Conservation (phyloP, 306 rosid genomes). For the Glycine soja region DNA sequence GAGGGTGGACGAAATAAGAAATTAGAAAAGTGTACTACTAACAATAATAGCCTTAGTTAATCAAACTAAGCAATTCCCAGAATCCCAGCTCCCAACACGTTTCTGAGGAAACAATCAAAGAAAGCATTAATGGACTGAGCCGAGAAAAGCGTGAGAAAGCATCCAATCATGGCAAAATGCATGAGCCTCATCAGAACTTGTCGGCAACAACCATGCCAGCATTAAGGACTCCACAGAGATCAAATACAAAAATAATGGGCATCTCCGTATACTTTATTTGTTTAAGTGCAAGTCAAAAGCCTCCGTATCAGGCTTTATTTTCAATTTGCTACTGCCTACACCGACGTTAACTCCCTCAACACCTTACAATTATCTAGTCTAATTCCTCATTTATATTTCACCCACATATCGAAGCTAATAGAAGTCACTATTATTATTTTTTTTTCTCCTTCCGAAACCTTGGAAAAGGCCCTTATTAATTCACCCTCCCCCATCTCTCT, state of each 20-base stretch:
- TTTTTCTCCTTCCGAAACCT: slow-evolving; percentile 46
- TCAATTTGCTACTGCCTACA: slow-evolving; percentile 52
- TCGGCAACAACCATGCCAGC: slow-evolving; percentile 56
- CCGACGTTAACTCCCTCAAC: slow-evolving; percentile 48
- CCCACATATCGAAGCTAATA: neutral
- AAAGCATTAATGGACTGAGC: slow-evolving; percentile 52
- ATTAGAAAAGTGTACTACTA: no score
- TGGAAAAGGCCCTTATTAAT: slow-evolving; percentile 49
- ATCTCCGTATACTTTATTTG: neutral
- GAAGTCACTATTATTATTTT: neutral
- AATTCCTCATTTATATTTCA: neutral
- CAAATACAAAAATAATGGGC: slow-evolving; percentile 1
- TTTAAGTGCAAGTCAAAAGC: slow-evolving; percentile 56
- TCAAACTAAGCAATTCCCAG: slow-evolving; percentile 9
- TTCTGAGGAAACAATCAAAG: neutral
- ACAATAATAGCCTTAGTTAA: no score
- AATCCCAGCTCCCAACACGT: slow-evolving; percentile 25
- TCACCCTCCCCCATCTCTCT: slow-evolving; percentile 36
- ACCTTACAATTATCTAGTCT: neutral
- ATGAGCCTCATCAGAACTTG: slow-evolving; percentile 51
- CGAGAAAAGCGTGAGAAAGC: slow-evolving; percentile 61
- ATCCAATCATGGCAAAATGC: slow-evolving; percentile 48
- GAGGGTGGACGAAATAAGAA: neutral
- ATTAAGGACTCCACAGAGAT: slow-evolving; percentile 44
- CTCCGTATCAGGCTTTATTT: slow-evolving; percentile 40